Base-by-base conservation (phyloP, 1,284 basidiomycete genomes). In the Phenoliferia sp. region DNA sequence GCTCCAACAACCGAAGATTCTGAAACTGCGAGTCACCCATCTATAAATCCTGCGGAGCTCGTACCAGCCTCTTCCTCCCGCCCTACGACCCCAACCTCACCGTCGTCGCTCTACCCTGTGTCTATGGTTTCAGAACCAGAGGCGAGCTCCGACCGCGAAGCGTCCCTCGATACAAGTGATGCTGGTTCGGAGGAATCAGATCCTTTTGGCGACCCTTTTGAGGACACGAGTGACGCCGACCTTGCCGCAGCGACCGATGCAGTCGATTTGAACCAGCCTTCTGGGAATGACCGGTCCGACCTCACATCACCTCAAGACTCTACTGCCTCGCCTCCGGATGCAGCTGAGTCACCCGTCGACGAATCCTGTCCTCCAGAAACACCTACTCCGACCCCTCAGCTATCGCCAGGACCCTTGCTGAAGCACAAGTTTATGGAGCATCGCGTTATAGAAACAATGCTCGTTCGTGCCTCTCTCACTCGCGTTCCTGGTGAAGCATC, bases 381-480 rank as follows among this genome's bases (percentile, higher is more conserved):
- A 9, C 56, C 31, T 29, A 31, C 22, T 16, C 29, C 31, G 6
- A 29, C 56, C 4, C 56, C 32, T 28, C 4, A 26, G 26, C 44
- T 68, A 0, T 76, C 79, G 7, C 77, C 80, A 0, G 94, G 93
- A 0, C 91, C 94, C 74, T 81, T 83, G 69, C 82, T 94, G 73
- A 96, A 95, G 79, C 83, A 84, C 70, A 81, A 84, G 62, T 90
- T 92, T 75, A 78, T 94, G 69, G 83, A 91, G 29, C 81, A 87
- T 54, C 84, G 86, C 60, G 85, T 95, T 1, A 80, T 93, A 44
- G 83, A 85, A 0, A 88, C 86, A 5, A 80, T 95, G 67, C 81
- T 95, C 73, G 91, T 91, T 69, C 75, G 88, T 82, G 32, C 32
- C 39, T 19, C 19, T n/a, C 3, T 4, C 5, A 26, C 3, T n/a